Evolutionary conservation across 2,329 filamentous ascomycete genomes (phyloP).

Genomic region (Scopulariopsis brevicaulis): DNA sequence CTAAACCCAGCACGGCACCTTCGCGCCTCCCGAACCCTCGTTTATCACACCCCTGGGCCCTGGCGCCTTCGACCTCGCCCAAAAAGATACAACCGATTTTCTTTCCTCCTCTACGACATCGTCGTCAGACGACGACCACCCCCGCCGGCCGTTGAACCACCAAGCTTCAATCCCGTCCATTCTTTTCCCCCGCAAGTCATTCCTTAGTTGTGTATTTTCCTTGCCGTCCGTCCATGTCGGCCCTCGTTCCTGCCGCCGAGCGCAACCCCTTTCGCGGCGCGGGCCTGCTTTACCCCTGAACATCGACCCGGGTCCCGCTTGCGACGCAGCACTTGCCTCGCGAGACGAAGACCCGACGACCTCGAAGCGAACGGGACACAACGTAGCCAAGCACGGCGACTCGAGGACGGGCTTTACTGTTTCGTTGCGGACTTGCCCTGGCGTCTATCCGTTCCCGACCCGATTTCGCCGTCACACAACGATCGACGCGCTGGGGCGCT

Average conservation of each 20-base stretch:
- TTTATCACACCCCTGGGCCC: background rate
- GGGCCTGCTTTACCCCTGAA: conserved; percentile 3
- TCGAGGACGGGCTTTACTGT: background rate
- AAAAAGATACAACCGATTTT: background rate
- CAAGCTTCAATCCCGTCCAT: background rate
- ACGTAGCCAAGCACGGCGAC: background rate
- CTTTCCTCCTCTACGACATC: background rate
- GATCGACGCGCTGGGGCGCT: background rate
- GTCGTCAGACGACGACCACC: background rate
- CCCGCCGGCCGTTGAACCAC: background rate
- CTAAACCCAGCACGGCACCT: background rate
- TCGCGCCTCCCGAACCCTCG: background rate
- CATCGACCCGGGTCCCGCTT: background rate
- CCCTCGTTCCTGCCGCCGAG: background rate
- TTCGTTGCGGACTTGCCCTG: background rate
- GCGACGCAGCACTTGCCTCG: conserved; percentile 6
- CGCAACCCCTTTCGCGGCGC: background rate
- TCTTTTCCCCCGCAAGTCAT: background rate
- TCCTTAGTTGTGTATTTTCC: background rate
- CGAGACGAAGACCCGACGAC: background rate
- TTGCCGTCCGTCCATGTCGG: background rate
- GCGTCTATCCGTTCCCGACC: background rate
- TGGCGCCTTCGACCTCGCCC: background rate
- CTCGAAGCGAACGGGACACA: background rate
- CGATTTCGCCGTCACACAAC: background rate